Evolutionary conservation across 2,329 filamentous ascomycete genomes (phyloP).

Genomic region (Purpureocillium takamizusanense): DNA sequence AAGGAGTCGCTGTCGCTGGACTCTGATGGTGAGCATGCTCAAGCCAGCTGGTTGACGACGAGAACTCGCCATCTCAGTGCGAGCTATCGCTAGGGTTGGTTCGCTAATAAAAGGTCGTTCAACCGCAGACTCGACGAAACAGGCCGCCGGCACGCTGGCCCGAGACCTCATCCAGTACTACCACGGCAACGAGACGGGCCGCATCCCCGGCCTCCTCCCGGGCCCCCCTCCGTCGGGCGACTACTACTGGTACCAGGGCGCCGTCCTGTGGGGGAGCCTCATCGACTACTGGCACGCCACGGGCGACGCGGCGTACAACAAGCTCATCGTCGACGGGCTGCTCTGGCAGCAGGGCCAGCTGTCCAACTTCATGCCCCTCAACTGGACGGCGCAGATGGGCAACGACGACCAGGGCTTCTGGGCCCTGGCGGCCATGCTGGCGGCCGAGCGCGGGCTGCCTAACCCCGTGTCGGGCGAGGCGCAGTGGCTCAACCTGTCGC

Average conservation of each 20-base stretch:
- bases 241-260: slow-evolving; percentile 56
- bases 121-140: slow-evolving; percentile 19
- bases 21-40: not conserved
- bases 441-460: slow-evolving; percentile 46
- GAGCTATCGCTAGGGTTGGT: no score
- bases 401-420: slow-evolving; percentile 60
- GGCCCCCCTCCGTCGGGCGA: slow-evolving; percentile 25
- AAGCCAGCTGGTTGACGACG: not conserved
- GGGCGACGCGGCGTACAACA: slow-evolving; percentile 47
- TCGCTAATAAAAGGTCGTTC: not conserved
- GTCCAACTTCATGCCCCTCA: slow-evolving; percentile 44
- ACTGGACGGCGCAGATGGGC: slow-evolving; percentile 39
- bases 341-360: slow-evolving; percentile 41
- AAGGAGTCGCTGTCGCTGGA: not conserved
- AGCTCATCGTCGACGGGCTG: slow-evolving; percentile 38
- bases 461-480: slow-evolving; percentile 38
- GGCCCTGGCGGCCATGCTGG: slow-evolving; percentile 53
- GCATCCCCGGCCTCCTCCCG: slow-evolving; percentile 27
- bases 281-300: slow-evolving; percentile 56
- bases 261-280: slow-evolving; percentile 49
- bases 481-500: slow-evolving; percentile 45
- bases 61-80: not conserved
- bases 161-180: slow-evolving; percentile 28
- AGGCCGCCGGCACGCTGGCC: slow-evolving; percentile 20
- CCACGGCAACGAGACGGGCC: slow-evolving; percentile 24